A percentile compares a stretch with the other conserved stretches of the same genome.
Evolutionary conservation across 164 flowering plant genomes (phyloP).

Genomic region (Magnolia changhungtana): DNA sequence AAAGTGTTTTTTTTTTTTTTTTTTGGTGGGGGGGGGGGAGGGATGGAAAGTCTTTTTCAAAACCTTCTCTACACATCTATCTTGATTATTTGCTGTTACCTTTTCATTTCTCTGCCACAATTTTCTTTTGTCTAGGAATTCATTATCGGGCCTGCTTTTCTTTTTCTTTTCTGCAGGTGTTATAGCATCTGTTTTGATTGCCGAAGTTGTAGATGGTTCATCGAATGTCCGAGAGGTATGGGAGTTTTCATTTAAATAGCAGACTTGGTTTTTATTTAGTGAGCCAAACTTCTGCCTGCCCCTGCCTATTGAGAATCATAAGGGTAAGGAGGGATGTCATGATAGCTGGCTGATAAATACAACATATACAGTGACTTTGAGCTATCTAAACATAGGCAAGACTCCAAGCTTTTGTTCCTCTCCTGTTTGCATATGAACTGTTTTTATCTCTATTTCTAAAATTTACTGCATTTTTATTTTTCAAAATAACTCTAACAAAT

Average conservation of each 20-base stretch:
- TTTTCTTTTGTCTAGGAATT: neutral
- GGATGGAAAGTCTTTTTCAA: no score
- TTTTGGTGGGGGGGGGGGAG: no score
- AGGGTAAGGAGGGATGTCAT: no score
- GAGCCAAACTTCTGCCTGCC: neutral
- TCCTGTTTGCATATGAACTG: neutral
- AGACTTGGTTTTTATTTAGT: neutral
- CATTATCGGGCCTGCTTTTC: neutral
- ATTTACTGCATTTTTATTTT: neutral
- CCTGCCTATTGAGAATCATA: neutral
- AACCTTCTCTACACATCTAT: no score
- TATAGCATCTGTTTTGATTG: conserved; percentile 50
- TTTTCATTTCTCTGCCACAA: neutral
- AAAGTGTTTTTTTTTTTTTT: no score
- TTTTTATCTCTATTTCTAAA: neutral
- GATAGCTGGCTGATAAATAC: no score
- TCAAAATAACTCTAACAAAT: neutral
- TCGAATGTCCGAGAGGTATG: conserved; percentile 95
- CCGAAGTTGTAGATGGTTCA: conserved; percentile 84
- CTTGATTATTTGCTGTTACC: neutral
- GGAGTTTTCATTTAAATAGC: conserved; percentile 66
- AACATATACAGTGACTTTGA: neutral
- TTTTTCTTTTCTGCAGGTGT: conserved; percentile 38
- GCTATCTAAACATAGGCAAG: neutral
- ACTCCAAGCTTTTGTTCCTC: neutral